These are phyloP conservation scores for Ascochyta koolunga DNA, from an alignment of 2,329 filamentous ascomycete genomes.

Conservation along the genomic window DNA sequence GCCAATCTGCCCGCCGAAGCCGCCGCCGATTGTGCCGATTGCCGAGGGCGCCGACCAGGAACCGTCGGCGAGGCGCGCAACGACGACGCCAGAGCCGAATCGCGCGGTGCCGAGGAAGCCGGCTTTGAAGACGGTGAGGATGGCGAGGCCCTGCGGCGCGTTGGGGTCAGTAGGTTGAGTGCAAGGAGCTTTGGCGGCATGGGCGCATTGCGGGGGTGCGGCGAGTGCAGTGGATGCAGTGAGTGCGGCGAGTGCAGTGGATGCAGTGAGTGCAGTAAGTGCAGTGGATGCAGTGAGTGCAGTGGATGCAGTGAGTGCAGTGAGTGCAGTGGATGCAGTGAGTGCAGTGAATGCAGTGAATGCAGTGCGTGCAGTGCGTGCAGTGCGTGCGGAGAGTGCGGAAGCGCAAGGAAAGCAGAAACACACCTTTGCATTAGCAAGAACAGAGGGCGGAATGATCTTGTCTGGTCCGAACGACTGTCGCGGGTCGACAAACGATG, in stretches of 20 bases:
- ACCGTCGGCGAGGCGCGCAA: constrained; percentile 78
- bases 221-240: too few species aligned
- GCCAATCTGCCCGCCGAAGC: constrained; percentile 84
- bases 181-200: too few species aligned
- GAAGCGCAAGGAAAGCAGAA: constrained; percentile 9
- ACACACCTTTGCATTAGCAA: constrained; percentile 85
- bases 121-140: constrained; percentile 85
- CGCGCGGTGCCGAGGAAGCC: constrained; percentile 83
- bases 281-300: too few species aligned
- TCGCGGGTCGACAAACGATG: constrained; percentile 90
- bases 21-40: constrained; percentile 79
- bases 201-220: too few species aligned
- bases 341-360: too few species aligned
- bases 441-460: constrained; percentile 88
- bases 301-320: too few species aligned
- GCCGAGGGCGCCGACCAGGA: constrained; percentile 82
- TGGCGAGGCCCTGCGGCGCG: constrained; percentile 70
- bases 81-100: constrained; percentile 81
- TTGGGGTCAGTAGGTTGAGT: constrained; percentile 7
- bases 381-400: constrained; percentile 1
- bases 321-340: too few species aligned
- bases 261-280: too few species aligned
- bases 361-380: too few species aligned
- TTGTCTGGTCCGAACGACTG: constrained; percentile 97
- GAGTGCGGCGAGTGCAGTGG: too few species aligned